Base-by-base conservation (phyloP, 2,329 filamentous ascomycete genomes). In the Colletotrichum zoysiae region DNA sequence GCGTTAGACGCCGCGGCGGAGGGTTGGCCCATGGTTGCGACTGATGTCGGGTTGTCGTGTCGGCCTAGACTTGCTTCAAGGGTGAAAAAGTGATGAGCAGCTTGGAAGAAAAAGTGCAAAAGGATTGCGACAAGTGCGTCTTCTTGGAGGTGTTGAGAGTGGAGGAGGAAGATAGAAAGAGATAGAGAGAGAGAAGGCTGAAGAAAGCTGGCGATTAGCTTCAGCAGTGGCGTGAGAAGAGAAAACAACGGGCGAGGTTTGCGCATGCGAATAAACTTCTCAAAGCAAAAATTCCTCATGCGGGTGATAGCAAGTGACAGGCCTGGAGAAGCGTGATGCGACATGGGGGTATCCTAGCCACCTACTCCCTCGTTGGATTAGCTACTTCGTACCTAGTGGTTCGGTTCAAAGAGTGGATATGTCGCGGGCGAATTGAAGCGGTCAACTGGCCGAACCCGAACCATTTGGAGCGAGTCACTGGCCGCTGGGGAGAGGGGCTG, bases 1-100 rank as follows among this genome's bases (percentile, higher is more conserved):
- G 93, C 93, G 85, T 95, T 95, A 42, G 93, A 95, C 79, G 93
- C 93, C 86, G 88, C 84, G 67, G 86, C 89, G 1, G 93, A 95
- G 70, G 92, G 93, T 76, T 91, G 87, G 26, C 92, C 92, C 93
- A 95, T 96, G 69, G 38, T 82, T 35, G 46, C 44, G 46, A 40
- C 1, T 3, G 53, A 58, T 44, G 11, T 55, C 38, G 9, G 50
- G 11, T 23, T 23, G 44, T 7, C 23, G 8, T 1, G 48, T 9
- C 4, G 35, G 23, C 8, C 30, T 23, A 14, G 23, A 23, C 30
- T 30, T 63, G 23, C n/a, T 53, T 16, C 48, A 26, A 30, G 2
- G 2, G 44, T 20, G 30, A 12, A 1, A n/a, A 38, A 2, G n/a
- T 3, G 35, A 35, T 44, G 23, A 23, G 8, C 38, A 23, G 40